These are phyloP conservation scores for Uromyces viciae-fabae DNA, from an alignment of 1,284 basidiomycete genomes.

Conservation along the genomic window DNA sequence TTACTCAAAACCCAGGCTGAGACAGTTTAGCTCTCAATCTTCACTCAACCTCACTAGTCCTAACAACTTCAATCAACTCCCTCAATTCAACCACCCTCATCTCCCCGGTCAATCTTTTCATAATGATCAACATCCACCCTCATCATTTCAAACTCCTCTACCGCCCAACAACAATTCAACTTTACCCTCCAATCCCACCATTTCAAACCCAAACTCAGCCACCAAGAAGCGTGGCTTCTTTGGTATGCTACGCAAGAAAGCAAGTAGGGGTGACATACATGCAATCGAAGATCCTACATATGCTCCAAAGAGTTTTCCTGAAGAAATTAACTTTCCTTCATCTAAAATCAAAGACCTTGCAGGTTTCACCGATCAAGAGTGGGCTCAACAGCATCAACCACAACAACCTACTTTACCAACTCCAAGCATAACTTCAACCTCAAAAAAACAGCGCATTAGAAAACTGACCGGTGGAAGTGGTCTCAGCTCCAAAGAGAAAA, in stretches of 20 bases:
- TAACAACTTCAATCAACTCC: not conserved
- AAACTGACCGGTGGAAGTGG: constrained; percentile 16
- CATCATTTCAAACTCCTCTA: constrained; percentile 16
- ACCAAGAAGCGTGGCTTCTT: constrained; percentile 39
- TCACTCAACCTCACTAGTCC: constrained; percentile 14
- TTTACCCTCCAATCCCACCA: not conserved
- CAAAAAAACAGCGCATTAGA: constrained; percentile 25
- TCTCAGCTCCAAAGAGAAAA: constrained; percentile 27
- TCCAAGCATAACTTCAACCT: not conserved
- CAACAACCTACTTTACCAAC: not conserved
- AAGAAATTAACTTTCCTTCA: constrained; percentile 21
- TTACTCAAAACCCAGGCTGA: constrained; percentile 7
- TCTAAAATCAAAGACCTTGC: constrained; percentile 39
- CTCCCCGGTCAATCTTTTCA: not conserved
- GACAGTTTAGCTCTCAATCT: constrained; percentile 31
- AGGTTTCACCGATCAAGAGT: constrained; percentile 31
- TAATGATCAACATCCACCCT: constrained; percentile 10
- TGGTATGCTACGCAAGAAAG: constrained; percentile 39
- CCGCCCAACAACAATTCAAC: too few species aligned
- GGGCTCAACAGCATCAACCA: not conserved
- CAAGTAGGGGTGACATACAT: constrained; percentile 27
- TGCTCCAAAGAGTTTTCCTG: constrained; percentile 24
- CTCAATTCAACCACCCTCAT: constrained; percentile 14
- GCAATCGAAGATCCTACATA: not conserved
- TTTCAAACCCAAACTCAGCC: not conserved